phyloP scores from a whole-genome alignment of 2,329 filamentous ascomycete species.

The Escovopsis sp. region DNA sequence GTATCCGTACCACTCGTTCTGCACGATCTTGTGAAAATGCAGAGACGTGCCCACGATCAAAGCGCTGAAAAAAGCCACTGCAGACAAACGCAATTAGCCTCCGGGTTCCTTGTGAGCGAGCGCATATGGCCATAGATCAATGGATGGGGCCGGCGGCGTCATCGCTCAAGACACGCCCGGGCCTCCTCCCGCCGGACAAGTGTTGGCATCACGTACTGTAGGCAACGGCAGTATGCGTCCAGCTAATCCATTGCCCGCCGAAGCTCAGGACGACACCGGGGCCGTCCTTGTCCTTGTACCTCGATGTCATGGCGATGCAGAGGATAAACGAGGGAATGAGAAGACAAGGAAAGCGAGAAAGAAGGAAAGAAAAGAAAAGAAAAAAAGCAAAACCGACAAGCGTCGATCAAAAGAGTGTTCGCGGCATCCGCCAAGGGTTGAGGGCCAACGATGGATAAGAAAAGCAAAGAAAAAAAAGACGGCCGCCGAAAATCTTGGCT shows the following conservation, averaged over 20 bases:
- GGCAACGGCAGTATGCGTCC: constrained; percentile 68
- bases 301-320: constrained; percentile 20
- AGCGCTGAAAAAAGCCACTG: constrained; percentile 75
- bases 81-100: constrained; percentile 8
- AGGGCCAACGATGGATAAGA: constrained; percentile 3
- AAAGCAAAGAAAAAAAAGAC: not conserved
- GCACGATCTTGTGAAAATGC: constrained; percentile 92
- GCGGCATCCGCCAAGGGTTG: constrained; percentile 14
- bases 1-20: constrained; percentile 93
- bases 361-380: constrained; percentile 3
- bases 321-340: not conserved
- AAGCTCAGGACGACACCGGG: constrained; percentile 44
- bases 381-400: constrained; percentile 7
- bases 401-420: constrained; percentile 16
- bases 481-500: not conserved
- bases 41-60: constrained; percentile 65
- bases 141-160: not conserved
- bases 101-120: not conserved
- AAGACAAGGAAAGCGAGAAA: too few species aligned
- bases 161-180: too few species aligned
- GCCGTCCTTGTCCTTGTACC: constrained; percentile 51
- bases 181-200: too few species aligned
- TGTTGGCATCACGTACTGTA: constrained; percentile 44
- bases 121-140: not conserved
- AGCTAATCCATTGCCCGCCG: constrained; percentile 82